Evolutionary conservation across 257 asterid species (phyloP).

Genomic region (Linaria vulgaris): DNA sequence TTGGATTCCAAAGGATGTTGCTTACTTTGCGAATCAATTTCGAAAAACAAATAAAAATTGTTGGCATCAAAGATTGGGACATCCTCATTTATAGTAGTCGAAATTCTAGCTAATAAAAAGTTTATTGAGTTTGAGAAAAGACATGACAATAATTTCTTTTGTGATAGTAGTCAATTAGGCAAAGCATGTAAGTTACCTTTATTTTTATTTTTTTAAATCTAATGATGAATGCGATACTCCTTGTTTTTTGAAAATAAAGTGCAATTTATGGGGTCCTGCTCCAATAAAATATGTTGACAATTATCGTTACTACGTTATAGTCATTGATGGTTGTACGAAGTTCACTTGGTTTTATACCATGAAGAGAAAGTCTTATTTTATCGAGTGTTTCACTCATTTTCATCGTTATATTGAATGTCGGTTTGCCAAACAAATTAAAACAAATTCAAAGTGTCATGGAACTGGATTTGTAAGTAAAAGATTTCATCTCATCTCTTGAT

Average conservation of each 20-base stretch:
- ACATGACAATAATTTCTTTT: not conserved
- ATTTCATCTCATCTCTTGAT: not conserved
- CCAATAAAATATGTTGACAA: slow-evolving; percentile 1
- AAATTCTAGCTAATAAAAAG: not conserved
- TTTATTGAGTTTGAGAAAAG: not conserved
- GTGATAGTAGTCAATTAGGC: slow-evolving; percentile 7
- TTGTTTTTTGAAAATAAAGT: slow-evolving; percentile 9
- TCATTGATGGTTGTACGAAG: slow-evolving; percentile 11
- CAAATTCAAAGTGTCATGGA: not conserved
- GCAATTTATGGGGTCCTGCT: slow-evolving; percentile 10
- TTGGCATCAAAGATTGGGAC: not conserved
- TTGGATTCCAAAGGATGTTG: not conserved
- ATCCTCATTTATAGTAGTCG: not conserved
- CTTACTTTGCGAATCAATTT: not conserved
- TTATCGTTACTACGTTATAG: slow-evolving; percentile 1
- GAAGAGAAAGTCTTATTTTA: slow-evolving; percentile 8
- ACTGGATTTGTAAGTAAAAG: not conserved
- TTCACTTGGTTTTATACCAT: slow-evolving; percentile 8
- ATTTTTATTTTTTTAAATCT: not conserved
- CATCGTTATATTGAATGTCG: not conserved
- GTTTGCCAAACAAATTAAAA: not conserved
- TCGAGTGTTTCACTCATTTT: slow-evolving; percentile 10
- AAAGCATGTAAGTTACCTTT: slow-evolving; percentile 9
- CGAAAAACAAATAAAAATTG: not conserved
- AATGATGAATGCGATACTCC: slow-evolving; percentile 4